These are phyloP conservation scores for Acanthamoeba royreba DNA, from an alignment of 208 protist species.

Conservation along the genomic window DNA sequence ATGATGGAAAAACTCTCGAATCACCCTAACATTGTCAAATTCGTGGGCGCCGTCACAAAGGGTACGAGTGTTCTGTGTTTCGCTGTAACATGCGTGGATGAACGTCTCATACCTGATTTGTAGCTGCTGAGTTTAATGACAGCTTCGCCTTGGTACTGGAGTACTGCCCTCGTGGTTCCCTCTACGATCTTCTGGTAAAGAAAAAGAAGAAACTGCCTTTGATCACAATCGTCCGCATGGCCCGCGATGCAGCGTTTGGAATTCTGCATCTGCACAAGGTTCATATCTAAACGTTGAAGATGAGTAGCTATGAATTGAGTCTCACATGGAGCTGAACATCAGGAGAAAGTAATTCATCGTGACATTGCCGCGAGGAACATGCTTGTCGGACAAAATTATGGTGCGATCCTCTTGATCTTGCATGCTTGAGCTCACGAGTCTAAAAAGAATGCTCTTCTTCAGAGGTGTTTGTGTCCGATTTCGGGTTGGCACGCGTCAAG, in stretches of 20 bases:
- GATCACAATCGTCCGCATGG: not conserved
- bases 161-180: conserved; percentile 1
- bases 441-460: not conserved
- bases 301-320: too few relatives aligned
- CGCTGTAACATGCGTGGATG: not conserved
- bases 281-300: not conserved
- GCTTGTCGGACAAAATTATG: conserved; percentile 14
- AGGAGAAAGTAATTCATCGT: conserved; percentile 5
- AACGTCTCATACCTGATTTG: not conserved
- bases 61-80: not conserved
- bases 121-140: not conserved
- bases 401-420: not conserved
- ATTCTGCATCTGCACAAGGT: conserved; percentile 2
- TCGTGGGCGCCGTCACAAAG: conserved; percentile 30
- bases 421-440: not conserved
- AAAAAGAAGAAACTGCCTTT: conserved; percentile 30
- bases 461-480: conserved; percentile 35
- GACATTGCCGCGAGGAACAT: conserved; percentile 13
- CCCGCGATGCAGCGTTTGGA: not conserved
- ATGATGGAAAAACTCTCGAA: conserved; percentile 27
- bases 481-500: conserved; percentile 30
- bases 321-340: not conserved
- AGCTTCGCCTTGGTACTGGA: conserved; percentile 5
- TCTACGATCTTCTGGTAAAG: conserved; percentile 10
- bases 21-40: conserved; percentile 42